phyloP scores from a whole-genome alignment of 495 filamentous ascomycete genomes.

The Daldinia decipiens region DNA sequence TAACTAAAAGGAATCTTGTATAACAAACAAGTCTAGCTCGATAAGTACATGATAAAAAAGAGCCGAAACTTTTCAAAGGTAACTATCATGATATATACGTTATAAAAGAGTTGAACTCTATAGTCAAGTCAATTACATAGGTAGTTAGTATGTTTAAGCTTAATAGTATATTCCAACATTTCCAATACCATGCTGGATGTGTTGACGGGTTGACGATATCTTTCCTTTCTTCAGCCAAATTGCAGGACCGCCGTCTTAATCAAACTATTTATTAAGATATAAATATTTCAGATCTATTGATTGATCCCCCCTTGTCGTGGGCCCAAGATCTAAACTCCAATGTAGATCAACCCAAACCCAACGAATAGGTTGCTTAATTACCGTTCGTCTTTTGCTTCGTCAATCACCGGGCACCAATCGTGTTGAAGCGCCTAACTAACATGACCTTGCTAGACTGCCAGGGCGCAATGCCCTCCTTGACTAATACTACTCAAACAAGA shows the following conservation, averaged over 20 bases:
- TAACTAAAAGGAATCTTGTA: slow-evolving; percentile 8
- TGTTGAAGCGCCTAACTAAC: slow-evolving; percentile 1
- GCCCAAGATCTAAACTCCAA: slow-evolving; percentile 34
- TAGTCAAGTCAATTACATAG: too few species aligned
- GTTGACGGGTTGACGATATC: background rate
- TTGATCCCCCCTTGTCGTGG: slow-evolving; percentile 25
- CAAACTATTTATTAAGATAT: background rate
- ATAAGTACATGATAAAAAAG: background rate
- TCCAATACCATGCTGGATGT: background rate
- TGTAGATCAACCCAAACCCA: slow-evolving; percentile 40
- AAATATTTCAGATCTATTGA: slow-evolving; percentile 27
- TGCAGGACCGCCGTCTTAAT: background rate
- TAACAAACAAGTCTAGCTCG: background rate
- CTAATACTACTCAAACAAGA: background rate
- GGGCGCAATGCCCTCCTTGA: slow-evolving; percentile 16
- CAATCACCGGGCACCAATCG: slow-evolving; percentile 12
- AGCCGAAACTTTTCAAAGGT: background rate
- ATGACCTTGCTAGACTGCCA: slow-evolving; percentile 1
- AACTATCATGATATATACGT: too few species aligned
- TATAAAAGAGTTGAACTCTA: background rate
- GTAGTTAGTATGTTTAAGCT: too few species aligned
- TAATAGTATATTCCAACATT: background rate
- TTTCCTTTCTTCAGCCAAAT: background rate
- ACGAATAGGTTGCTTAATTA: slow-evolving; percentile 27
- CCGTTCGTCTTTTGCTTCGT: slow-evolving; percentile 34